Conservation (phyloP, 805 yeast genomes). For the Hanseniaspora singularis region DNA sequence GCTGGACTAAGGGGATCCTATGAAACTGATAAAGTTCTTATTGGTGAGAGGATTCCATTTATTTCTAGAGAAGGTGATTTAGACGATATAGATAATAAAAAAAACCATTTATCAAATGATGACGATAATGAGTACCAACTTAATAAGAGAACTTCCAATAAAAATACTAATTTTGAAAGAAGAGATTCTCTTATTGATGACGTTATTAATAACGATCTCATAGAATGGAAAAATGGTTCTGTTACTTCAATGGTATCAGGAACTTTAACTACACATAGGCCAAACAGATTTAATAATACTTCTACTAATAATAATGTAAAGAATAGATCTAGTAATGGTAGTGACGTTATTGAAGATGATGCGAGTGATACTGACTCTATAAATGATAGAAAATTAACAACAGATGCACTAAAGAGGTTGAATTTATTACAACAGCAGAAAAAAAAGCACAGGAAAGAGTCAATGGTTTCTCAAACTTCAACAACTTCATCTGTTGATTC, state of each 20-base stretch:
- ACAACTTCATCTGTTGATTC: slow-evolving; percentile 10
- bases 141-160: neutral
- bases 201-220: slow-evolving; percentile 13
- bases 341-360: slow-evolving; percentile 21
- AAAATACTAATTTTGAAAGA: neutral
- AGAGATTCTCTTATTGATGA: neutral
- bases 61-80: slow-evolving; percentile 3
- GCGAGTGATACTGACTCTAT: slow-evolving; percentile 23
- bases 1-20: slow-evolving; percentile 3
- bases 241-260: slow-evolving; percentile 17
- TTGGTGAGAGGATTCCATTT: slow-evolving; percentile 15
- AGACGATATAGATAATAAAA: neutral
- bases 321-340: slow-evolving; percentile 1
- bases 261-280: slow-evolving; percentile 12
- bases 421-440: slow-evolving; percentile 23
- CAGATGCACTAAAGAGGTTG: slow-evolving; percentile 32
- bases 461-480: slow-evolving; percentile 10
- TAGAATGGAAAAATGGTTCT: slow-evolving; percentile 16
- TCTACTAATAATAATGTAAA: neutral
- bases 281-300: slow-evolving; percentile 5
- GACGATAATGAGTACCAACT: neutral
- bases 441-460: slow-evolving; percentile 6
- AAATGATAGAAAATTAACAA: slow-evolving; percentile 26
- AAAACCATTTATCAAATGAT: neutral
- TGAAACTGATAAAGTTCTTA: slow-evolving; percentile 12